These are phyloP conservation scores for Gonapodya prolifera DNA, from an alignment of 192 early-diverging fungal species.

Conservation along the genomic window DNA sequence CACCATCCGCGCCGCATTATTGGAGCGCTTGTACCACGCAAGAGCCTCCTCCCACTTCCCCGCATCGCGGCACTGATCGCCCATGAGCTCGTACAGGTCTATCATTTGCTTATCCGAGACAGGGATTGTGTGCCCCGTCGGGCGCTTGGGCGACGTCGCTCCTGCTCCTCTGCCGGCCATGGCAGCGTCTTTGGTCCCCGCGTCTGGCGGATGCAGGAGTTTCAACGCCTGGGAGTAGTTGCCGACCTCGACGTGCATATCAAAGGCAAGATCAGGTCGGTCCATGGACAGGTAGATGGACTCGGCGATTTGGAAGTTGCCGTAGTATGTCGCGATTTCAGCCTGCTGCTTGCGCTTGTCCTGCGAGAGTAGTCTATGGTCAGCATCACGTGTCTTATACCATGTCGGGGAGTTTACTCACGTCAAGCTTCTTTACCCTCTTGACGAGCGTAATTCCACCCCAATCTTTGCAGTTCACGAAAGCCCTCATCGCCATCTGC, in stretches of 20 bases:
- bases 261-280: slow-evolving; percentile 42
- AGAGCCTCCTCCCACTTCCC: neutral
- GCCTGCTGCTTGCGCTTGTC: slow-evolving; percentile 36
- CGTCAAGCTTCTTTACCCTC: slow-evolving; percentile 30
- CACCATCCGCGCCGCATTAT: neutral
- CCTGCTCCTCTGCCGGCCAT: neutral
- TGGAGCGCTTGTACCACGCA: neutral
- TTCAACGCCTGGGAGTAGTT: slow-evolving; percentile 48
- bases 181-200: neutral
- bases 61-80: neutral
- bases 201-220: slow-evolving; percentile 16
- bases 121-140: neutral
- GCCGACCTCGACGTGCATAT: slow-evolving; percentile 32
- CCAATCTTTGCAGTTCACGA: slow-evolving; percentile 31
- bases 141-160: neutral
- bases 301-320: slow-evolving; percentile 32
- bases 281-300: slow-evolving; percentile 41
- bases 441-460: slow-evolving; percentile 40
- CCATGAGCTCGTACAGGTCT: neutral
- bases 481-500: slow-evolving; percentile 26
- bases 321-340: slow-evolving; percentile 34
- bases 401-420: slow-evolving; percentile 9
- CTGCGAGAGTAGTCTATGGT: slow-evolving; percentile 10
- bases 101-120: neutral
- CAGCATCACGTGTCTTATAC: neutral